phyloP scores from a whole-genome alignment of 495 filamentous ascomycete genomes.

The Tricharina praecox region DNA sequence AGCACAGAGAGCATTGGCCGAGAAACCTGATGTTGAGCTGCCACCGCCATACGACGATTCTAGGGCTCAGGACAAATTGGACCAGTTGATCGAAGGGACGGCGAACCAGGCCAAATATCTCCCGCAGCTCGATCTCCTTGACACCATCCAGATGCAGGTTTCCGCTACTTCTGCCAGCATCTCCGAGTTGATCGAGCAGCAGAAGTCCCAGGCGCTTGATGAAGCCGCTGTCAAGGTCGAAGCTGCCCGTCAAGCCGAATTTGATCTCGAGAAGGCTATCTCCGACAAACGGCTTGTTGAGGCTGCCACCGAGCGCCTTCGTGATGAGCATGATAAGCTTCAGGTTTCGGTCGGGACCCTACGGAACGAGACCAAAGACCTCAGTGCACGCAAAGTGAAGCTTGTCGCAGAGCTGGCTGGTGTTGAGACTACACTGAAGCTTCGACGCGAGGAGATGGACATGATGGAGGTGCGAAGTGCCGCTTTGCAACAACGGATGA shows the following conservation, averaged over 20 bases:
- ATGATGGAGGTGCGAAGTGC: constrained; percentile 78
- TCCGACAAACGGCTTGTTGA: constrained; percentile 68
- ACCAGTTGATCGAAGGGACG: constrained; percentile 55
- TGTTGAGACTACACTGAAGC: constrained; percentile 69
- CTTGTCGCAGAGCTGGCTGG: constrained; percentile 69
- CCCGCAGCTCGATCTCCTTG: constrained; percentile 54
- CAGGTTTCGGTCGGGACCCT: constrained; percentile 41
- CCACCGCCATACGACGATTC: constrained; percentile 45
- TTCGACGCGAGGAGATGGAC: constrained; percentile 79
- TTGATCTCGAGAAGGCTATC: constrained; percentile 61
- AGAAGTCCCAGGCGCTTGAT: constrained; percentile 60
- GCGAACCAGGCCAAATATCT: constrained; percentile 36
- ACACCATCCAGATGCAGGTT: constrained; percentile 79
- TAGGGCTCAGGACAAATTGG: constrained; percentile 65
- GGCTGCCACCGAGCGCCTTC: constrained; percentile 45
- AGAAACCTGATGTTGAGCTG: constrained; percentile 21
- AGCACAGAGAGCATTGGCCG: constrained; percentile 14
- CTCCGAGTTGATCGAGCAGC: constrained; percentile 63
- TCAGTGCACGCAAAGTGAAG: constrained; percentile 54
- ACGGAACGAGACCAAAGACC: constrained; percentile 50
- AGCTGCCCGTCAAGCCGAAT: constrained; percentile 62
- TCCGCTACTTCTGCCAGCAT: constrained; percentile 71
- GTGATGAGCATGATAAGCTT: constrained; percentile 48
- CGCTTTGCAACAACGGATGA: constrained; percentile 70
- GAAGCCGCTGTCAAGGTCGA: constrained; percentile 64